Evolutionary conservation across 495 filamentous ascomycete genomes (phyloP).

Genomic region (Gamarada debralockiae): DNA sequence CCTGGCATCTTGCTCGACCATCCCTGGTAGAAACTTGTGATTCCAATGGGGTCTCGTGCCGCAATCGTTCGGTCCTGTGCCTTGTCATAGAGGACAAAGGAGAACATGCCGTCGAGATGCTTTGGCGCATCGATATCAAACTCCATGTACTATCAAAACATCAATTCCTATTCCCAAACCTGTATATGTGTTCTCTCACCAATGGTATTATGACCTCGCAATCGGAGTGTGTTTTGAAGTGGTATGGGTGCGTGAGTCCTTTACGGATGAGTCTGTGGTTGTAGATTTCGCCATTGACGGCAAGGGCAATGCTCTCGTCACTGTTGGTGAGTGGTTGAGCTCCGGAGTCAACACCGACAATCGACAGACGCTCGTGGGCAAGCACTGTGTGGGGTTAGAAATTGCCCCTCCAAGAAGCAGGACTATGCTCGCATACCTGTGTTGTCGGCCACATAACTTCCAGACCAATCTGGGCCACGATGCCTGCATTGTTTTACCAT

Average conservation of each 20-base stretch:
- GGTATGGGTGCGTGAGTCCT: slow-evolving; percentile 70
- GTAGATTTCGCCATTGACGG: slow-evolving; percentile 99
- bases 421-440: slow-evolving; percentile 62
- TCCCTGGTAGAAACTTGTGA: slow-evolving; percentile 96
- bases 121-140: slow-evolving; percentile 91
- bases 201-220: slow-evolving; percentile 97
- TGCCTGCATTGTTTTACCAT: slow-evolving; percentile 95
- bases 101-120: slow-evolving; percentile 98
- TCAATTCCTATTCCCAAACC: slow-evolving; percentile 24
- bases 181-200: slow-evolving; percentile 48
- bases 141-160: slow-evolving; percentile 69
- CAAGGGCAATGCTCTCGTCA: slow-evolving; percentile 81
- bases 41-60: slow-evolving; percentile 92
- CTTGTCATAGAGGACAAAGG: slow-evolving; percentile 96
- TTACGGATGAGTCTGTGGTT: slow-evolving; percentile 95
- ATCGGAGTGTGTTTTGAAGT: slow-evolving; percentile 97
- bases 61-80: slow-evolving; percentile 85
- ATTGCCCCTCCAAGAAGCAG: not conserved
- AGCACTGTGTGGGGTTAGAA: slow-evolving; percentile 60
- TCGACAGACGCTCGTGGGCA: slow-evolving; percentile 93
- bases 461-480: slow-evolving; percentile 92
- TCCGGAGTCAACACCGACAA: slow-evolving; percentile 95
- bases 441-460: slow-evolving; percentile 81
- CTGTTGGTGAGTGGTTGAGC: slow-evolving; percentile 93
- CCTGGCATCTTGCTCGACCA: slow-evolving; percentile 78